Base-by-base conservation (phyloP, 2,329 filamentous ascomycete genomes). In the Didymella pinodella region DNA sequence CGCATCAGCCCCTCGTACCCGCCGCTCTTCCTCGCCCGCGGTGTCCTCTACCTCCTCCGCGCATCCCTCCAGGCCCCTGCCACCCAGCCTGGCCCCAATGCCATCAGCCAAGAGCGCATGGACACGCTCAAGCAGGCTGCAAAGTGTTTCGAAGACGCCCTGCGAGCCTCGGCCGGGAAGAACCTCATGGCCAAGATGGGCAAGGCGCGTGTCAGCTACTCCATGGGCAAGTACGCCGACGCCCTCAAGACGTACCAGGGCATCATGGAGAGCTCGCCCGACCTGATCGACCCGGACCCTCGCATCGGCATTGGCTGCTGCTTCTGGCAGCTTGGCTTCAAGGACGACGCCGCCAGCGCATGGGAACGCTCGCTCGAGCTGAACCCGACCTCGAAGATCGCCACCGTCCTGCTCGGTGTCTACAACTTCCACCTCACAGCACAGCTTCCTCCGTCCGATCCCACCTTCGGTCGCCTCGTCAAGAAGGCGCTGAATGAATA, bases 231-330 rank as follows among this genome's bases (percentile, higher is more conserved):
- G 76, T 97, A 91, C 71, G 84, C 88, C 0, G 93, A 98, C 52
- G 90, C 96, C 14, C 79, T 98, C 51, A 85, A 90, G 60, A 84
- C 86, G 25, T 99, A 98, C 75, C 95, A 99, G 79, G 90, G 92
- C 59, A 92, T 93, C 16, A 81, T 99, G 49, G 84, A 88, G 68
- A 93, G 90, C 77, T 93, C 93, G 82, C 95, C 95, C 2, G 88
- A 92, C 66, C 84, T 98, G 71, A 87, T 90, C 41, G 95, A 99
- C 71, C 95, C 95, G 0, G 95, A 99, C 77, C 96, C 95, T 66
- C 87, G 96, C 68, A 94, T 99, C 67, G 95, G 95, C 54, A 94
- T 99, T 71, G 95, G 95, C 45, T 95, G 92, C 78, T 99, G 95
- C 81, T 90, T 97, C 76, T 99, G 96, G 95, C 92, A 97, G 77